Evolutionary conservation across 768 basidiomycete species (phyloP).

Genomic region (Cyclocybe aegerita): DNA sequence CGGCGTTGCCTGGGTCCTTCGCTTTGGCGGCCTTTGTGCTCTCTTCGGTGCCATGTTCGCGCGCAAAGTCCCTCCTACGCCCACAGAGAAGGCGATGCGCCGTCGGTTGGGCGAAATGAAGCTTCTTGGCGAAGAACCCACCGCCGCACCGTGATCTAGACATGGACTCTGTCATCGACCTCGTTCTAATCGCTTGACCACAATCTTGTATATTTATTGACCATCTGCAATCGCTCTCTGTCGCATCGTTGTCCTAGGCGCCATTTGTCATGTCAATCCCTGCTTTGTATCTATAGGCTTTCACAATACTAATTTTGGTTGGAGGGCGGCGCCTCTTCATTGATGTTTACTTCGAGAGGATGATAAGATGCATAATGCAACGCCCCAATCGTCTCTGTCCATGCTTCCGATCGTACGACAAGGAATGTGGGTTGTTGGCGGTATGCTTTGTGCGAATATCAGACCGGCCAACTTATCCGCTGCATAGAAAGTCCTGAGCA

Average conservation of each 20-base stretch:
- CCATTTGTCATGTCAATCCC: no score
- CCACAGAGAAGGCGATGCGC: constrained; percentile 88
- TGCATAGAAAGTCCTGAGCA: constrained; percentile 1
- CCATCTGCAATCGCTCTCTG: no score
- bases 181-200: constrained; percentile 5
- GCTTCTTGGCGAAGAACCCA: constrained; percentile 62
- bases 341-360: background rate
- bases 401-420: constrained; percentile 48
- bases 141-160: constrained; percentile 31
- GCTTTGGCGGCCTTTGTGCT: constrained; percentile 88
- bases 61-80: constrained; percentile 84
- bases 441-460: constrained; percentile 27
- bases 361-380: constrained; percentile 45
- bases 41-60: constrained; percentile 80
- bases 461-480: constrained; percentile 18
- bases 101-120: constrained; percentile 79
- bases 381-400: constrained; percentile 50
- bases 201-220: constrained; percentile 2
- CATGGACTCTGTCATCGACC: constrained; percentile 2
- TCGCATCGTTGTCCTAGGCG: no score
- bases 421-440: constrained; percentile 50
- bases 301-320: background rate
- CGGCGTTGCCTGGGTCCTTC: constrained; percentile 91
- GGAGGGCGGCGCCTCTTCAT: background rate
- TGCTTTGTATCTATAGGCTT: background rate